phyloP scores from a whole-genome alignment of 2,329 filamentous ascomycete species.

The Apiospora hydei region DNA sequence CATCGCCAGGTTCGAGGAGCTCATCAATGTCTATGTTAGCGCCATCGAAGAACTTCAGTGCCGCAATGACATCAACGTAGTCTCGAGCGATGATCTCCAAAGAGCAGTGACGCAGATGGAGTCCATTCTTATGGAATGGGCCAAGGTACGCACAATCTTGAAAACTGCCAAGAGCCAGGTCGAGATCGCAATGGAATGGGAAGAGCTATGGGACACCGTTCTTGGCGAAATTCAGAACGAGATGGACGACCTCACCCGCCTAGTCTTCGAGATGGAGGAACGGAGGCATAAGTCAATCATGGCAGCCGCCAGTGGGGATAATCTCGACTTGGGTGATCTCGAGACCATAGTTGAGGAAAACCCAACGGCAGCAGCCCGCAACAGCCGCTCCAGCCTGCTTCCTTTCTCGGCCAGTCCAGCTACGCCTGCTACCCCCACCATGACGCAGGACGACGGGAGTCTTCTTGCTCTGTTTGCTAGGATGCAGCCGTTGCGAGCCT shows the following conservation, averaged over 20 bases:
- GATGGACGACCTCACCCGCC: slow-evolving; percentile 75
- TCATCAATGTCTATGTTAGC: slow-evolving; percentile 90
- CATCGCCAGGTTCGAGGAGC: slow-evolving; percentile 82
- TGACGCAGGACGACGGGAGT: slow-evolving; percentile 82
- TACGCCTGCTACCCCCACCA: slow-evolving; percentile 64
- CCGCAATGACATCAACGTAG: slow-evolving; percentile 75
- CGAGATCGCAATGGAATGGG: slow-evolving; percentile 98
- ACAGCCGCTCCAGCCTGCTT: slow-evolving; percentile 73
- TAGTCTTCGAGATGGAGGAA: slow-evolving; percentile 99
- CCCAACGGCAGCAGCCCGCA: slow-evolving; percentile 63
- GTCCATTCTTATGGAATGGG: slow-evolving; percentile 83
- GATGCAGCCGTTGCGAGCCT: slow-evolving; percentile 93
- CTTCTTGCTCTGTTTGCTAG: slow-evolving; percentile 90
- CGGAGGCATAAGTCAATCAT: slow-evolving; percentile 82
- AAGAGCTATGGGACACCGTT: slow-evolving; percentile 94
- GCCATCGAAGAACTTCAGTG: slow-evolving; percentile 92
- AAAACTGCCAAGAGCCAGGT: slow-evolving; percentile 87
- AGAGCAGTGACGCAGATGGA: slow-evolving; percentile 90
- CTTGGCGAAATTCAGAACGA: slow-evolving; percentile 93
- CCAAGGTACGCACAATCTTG: slow-evolving; percentile 78
- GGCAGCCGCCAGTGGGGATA: slow-evolving; percentile 66
- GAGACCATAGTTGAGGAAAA: slow-evolving; percentile 94
- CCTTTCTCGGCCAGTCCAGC: slow-evolving; percentile 68
- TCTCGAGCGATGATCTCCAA: slow-evolving; percentile 75
- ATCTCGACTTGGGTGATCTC: slow-evolving; percentile 83